Percentiles rank a stretch among this genome's conserved stretches.
phyloP scores from a whole-genome alignment of 495 filamentous ascomycete genomes.

The Choiromyces venosus region DNA sequence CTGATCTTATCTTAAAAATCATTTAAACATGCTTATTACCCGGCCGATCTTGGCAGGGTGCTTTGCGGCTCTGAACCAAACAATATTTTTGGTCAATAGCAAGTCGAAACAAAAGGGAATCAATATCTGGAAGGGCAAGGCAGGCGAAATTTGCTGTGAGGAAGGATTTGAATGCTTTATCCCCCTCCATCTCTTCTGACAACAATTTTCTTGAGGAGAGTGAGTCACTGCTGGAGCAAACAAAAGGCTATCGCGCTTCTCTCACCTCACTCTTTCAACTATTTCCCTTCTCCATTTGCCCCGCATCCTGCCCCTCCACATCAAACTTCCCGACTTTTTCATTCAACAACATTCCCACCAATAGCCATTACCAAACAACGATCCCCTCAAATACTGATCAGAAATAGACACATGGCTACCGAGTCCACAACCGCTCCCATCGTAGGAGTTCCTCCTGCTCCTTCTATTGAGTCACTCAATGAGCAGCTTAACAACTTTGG shows the following conservation, averaged over 20 bases:
- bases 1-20: neutral
- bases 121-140: neutral
- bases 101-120: neutral
- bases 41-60: neutral
- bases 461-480: constrained; percentile 34
- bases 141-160: neutral
- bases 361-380: neutral
- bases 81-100: no score
- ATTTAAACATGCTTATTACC: neutral
- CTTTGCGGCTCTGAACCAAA: neutral
- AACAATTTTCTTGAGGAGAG: neutral
- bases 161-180: neutral
- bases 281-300: neutral
- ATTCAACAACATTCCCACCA: neutral
- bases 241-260: neutral
- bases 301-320: neutral
- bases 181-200: neutral
- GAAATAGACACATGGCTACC: neutral
- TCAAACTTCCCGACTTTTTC: neutral
- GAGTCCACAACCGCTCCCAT: neutral
- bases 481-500: constrained; percentile 41
- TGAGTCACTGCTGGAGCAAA: neutral
- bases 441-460: constrained; percentile 26
- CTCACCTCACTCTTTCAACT: neutral
- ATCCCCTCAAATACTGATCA: neutral